Conservation (phyloP, 345 rosid genomes). For the Populus davidiana region DNA sequence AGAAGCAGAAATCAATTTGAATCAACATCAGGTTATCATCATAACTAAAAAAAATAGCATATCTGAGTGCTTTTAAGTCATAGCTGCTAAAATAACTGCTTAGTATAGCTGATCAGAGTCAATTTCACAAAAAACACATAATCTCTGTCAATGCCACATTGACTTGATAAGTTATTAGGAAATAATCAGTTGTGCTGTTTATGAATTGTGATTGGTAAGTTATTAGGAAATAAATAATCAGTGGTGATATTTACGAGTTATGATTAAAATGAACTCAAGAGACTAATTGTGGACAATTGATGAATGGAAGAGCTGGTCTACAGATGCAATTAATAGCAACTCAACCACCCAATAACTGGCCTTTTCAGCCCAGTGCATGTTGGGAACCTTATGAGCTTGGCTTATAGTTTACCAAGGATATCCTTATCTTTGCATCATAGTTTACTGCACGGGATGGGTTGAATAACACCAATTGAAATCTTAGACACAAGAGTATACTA, state of each 20-base stretch:
- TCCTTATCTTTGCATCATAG: not conserved
- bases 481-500: no score
- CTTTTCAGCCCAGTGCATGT: not conserved
- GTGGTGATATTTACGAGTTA: no score
- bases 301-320: no score
- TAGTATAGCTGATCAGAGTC: not conserved
- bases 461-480: not conserved
- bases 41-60: not conserved
- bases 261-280: no score
- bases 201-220: no score
- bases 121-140: not conserved
- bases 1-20: not conserved
- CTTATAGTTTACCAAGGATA: no score
- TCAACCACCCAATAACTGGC: no score
- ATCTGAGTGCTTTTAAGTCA: not conserved
- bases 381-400: not conserved
- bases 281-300: no score
- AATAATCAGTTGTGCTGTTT: no score
- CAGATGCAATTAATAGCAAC: no score
- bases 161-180: no score
- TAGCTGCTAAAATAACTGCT: not conserved
- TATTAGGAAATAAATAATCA: no score
- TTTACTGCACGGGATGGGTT: not conserved
- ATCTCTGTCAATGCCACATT: not conserved
- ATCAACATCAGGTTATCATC: not conserved